phyloP scores from a whole-genome alignment of 1,139 yeast genomes.

The Geotrichum armillariae region DNA sequence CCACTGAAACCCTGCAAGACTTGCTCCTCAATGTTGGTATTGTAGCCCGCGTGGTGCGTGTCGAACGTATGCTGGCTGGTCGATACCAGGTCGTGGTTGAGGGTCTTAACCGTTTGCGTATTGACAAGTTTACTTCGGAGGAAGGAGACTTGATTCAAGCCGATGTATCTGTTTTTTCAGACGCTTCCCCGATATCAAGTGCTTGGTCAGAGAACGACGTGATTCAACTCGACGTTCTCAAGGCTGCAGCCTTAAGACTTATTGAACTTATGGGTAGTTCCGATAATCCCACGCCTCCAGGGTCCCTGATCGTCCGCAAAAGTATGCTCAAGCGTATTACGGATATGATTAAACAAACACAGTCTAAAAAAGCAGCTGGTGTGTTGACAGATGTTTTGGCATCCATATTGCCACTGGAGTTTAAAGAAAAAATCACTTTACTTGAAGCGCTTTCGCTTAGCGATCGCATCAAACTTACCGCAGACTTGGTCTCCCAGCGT shows the following conservation, averaged over 20 bases:
- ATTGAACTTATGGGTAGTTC: constrained; percentile 10
- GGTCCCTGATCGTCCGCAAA: constrained; percentile 11
- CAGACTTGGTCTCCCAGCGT: constrained; percentile 28
- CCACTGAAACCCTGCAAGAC: constrained; percentile 3
- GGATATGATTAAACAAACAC: constrained; percentile 12
- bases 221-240: constrained; percentile 12
- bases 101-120: constrained; percentile 29
- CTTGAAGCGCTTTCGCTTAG: constrained; percentile 34
- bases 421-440: constrained; percentile 34
- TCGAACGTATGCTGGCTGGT: constrained; percentile 22
- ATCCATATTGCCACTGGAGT: constrained; percentile 39
- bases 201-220: constrained; percentile 13
- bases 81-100: constrained; percentile 28
- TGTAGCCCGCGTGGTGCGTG: constrained; percentile 29
- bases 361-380: constrained; percentile 33
- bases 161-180: constrained; percentile 16
- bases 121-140: constrained; percentile 17
- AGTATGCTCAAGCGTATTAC: constrained; percentile 14
- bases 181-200: neutral
- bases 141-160: constrained; percentile 20
- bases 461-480: constrained; percentile 33
- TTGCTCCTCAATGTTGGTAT: constrained; percentile 27
- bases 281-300: neutral
- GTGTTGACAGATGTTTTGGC: constrained; percentile 39
- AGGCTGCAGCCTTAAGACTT: constrained; percentile 12